These are phyloP conservation scores for Starmerella bombicola DNA, from an alignment of 805 yeast species.

Conservation along the genomic window DNA sequence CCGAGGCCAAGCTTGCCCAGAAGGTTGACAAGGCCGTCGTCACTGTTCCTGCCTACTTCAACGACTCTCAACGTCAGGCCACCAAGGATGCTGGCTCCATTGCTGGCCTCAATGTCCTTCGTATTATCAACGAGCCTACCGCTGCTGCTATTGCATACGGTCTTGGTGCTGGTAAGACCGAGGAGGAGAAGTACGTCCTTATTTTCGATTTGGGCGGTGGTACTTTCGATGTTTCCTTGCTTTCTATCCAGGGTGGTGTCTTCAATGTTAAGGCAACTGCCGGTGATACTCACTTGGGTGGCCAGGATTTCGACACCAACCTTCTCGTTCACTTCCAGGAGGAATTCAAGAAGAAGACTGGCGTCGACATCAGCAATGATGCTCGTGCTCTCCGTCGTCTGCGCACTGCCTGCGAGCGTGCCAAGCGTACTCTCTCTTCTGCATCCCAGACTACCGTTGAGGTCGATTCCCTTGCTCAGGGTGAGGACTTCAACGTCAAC, in stretches of 20 bases:
- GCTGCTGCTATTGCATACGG: conserved; percentile 98
- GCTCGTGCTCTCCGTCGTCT: conserved; percentile 96
- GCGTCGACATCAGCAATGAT: conserved; percentile 76
- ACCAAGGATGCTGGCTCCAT: conserved; percentile 82
- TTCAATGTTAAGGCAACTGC: conserved; percentile 95
- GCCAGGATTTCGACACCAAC: conserved; percentile 98
- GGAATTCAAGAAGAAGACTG: conserved; percentile 93
- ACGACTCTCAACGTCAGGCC: conserved; percentile 83
- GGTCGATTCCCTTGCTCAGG: conserved; percentile 88
- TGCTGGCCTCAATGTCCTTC: conserved; percentile 72
- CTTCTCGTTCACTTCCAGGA: conserved; percentile 82
- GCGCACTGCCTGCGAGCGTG: conserved; percentile 98
- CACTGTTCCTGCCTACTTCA: conserved; percentile 81
- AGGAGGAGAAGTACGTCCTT: conserved; percentile 74
- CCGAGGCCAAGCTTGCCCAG: conserved; percentile 72
- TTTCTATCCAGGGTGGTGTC: conserved; percentile 89
- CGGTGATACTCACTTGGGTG: conserved; percentile 99
- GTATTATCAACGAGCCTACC: conserved; percentile 84
- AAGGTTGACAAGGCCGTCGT: conserved; percentile 73
- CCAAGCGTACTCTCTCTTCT: conserved; percentile 95
- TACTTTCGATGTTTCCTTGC: conserved; percentile 89
- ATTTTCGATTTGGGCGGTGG: conserved; percentile 97
- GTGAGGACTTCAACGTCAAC: conserved; percentile 88
- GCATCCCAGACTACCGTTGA: conserved; percentile 93
- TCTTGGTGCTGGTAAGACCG: conserved; percentile 76